Base-by-base conservation (phyloP, 2,329 filamentous ascomycete species). In the Teratosphaeria zuluensis region DNA sequence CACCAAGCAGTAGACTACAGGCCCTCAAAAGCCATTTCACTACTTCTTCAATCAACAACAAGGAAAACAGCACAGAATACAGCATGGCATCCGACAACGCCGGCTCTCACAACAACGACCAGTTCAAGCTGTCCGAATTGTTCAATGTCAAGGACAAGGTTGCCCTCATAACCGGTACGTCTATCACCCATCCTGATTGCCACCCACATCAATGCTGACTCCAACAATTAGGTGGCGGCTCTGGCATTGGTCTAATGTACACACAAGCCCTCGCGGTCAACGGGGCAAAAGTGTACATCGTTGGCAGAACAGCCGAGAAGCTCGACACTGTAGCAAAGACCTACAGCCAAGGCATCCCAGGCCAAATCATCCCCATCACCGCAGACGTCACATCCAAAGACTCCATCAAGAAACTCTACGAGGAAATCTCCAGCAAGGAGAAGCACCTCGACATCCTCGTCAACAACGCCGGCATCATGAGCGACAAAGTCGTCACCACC, bases 1-100 rank as follows among this genome's bases (percentile, higher is more conserved):
- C 42, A 19, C 4, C 42, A 8, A 24, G 16, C 42, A 21, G 4
- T 48, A 11, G 42, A 56, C 54, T 56, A 35, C 38, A 57, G 14
- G 58, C 56, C 11, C 19, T 63, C 42, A 59, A 57, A 38, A 35
- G 51, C 28, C 57, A 63, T 33, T 62, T 63, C 54, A 56, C 54
- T 16, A 58, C 56, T 28, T 59, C 57, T 32, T 46, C 57, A 46
- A 16, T 28, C 21, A 55, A 8, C 53, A 52, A 33, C 48, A 33
- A 55, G 51, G 57, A 54, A 28, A 46, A n/a, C 14, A 31, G 54
- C 96, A 96, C 83, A 35, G 58, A 60, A 56, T 57, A 54, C 60
- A 68, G 63, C 57, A 70, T 71, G 68, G 62, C 68, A 54, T 67
- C 66, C 24, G 53, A 62, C 51, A 57, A 68, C 55, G 31, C 65